A percentile compares a stretch with the other conserved stretches of the same genome.
phyloP scores from a whole-genome alignment of 2,329 filamentous ascomycete species.

The Metarhizium brunneum region DNA sequence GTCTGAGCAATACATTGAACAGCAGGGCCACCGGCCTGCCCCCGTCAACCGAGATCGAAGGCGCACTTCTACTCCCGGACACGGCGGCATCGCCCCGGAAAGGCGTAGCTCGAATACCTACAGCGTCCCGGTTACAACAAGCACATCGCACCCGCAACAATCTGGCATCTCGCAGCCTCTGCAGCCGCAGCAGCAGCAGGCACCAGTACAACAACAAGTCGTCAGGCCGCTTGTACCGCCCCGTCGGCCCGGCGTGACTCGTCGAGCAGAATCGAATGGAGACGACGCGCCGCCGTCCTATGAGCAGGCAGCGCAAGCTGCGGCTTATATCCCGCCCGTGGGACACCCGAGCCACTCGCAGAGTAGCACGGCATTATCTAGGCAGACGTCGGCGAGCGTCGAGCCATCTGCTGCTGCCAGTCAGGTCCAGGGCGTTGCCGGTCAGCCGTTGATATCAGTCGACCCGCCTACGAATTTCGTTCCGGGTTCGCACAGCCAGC shows the following conservation, averaged over 20 bases:
- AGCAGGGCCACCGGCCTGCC: slow-evolving; percentile 37
- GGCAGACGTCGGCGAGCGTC: slow-evolving; percentile 5
- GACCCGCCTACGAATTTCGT: slow-evolving; percentile 7
- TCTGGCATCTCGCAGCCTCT: neutral
- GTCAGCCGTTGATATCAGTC: slow-evolving; percentile 10
- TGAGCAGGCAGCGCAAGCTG: slow-evolving; percentile 44
- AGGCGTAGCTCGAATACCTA: slow-evolving; percentile 16
- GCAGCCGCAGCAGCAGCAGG: neutral
- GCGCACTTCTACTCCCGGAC: slow-evolving; percentile 3
- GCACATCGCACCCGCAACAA: neutral
- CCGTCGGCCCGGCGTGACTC: slow-evolving; percentile 25
- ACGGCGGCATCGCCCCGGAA: slow-evolving; percentile 6
- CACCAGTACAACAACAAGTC: slow-evolving; percentile 14
- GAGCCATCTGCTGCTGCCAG: neutral
- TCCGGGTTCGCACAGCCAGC: neutral
- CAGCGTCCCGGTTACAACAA: slow-evolving; percentile 2
- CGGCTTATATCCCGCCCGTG: slow-evolving; percentile 40
- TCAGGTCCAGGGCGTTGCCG: neutral
- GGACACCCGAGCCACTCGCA: slow-evolving; percentile 41
- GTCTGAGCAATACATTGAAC: slow-evolving; percentile 62
- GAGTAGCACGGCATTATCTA: slow-evolving; percentile 17
- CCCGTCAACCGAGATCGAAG: slow-evolving; percentile 13
- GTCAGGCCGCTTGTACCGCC: slow-evolving; percentile 34
- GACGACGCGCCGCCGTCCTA: slow-evolving; percentile 50
- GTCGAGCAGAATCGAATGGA: slow-evolving; percentile 27